Percentiles rank a stretch among this genome's conserved stretches.
phyloP scores from a whole-genome alignment of 768 basidiomycete genomes.

The Tylopilus subfusipes region DNA sequence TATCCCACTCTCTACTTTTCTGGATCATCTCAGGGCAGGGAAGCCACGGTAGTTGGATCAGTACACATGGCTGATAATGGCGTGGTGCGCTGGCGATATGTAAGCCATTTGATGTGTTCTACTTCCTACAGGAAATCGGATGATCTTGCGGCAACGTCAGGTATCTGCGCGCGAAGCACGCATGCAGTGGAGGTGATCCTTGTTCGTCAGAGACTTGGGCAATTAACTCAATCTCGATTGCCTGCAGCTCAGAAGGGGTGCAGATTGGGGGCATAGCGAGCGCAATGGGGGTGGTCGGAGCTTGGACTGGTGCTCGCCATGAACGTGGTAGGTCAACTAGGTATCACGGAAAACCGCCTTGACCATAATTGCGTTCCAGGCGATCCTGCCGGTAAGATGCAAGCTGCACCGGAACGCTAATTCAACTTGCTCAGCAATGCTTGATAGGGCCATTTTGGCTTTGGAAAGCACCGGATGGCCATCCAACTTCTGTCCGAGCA shows the following conservation, averaged over 20 bases:
- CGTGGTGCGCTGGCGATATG: constrained; percentile 55
- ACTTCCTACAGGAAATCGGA: constrained; percentile 1
- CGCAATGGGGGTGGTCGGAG: constrained; percentile 62
- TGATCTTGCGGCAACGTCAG: constrained; percentile 31
- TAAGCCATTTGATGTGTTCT: constrained; percentile 33
- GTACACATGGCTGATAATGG: constrained; percentile 48
- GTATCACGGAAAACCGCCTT: neutral
- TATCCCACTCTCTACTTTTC: constrained; percentile 47
- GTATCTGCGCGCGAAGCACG: constrained; percentile 50
- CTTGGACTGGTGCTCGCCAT: constrained; percentile 64
- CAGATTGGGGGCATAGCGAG: constrained; percentile 66
- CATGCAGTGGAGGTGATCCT: constrained; percentile 57
- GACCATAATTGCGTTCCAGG: constrained; percentile 31
- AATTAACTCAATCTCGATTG: neutral
- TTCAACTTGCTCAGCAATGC: neutral
- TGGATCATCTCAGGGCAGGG: constrained; percentile 44
- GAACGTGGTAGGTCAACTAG: constrained; percentile 42
- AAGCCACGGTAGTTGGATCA: constrained; percentile 46
- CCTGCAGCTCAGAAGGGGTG: constrained; percentile 57
- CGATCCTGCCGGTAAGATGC: constrained; percentile 59
- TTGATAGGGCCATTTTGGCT: constrained; percentile 67
- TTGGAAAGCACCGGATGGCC: constrained; percentile 51
- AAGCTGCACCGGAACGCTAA: neutral
- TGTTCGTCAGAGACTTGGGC: neutral
- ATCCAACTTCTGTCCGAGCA: constrained; percentile 35